Evolutionary conservation across 2,329 filamentous ascomycete species (phyloP).

Genomic region (Fusarium virguliforme): DNA sequence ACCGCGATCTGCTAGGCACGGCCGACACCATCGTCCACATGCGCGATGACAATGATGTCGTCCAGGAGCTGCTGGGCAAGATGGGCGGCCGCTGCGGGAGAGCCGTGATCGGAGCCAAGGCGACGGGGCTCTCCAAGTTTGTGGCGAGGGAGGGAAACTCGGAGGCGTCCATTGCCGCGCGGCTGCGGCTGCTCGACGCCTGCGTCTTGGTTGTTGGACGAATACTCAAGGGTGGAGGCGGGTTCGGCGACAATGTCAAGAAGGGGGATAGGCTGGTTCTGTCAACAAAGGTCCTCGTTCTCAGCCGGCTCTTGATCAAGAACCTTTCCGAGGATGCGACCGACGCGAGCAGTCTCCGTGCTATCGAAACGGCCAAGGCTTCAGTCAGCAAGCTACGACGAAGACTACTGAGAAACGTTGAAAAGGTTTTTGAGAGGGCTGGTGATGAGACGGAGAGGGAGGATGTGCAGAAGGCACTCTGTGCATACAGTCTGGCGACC

Average conservation of each 20-base stretch:
- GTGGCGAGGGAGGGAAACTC: constrained; percentile 50
- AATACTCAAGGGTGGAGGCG: constrained; percentile 62
- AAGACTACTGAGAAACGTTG: constrained; percentile 77
- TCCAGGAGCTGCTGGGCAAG: constrained; percentile 79
- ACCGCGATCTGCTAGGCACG: constrained; percentile 91
- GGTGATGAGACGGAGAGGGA: constrained; percentile 66
- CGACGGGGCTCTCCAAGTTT: constrained; percentile 69
- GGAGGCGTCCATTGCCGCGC: constrained; percentile 58
- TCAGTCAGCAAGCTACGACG: constrained; percentile 74
- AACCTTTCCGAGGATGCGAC: constrained; percentile 71
- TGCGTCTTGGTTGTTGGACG: constrained; percentile 67
- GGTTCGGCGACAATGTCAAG: constrained; percentile 51
- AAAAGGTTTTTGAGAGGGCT: constrained; percentile 77
- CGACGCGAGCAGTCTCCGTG: constrained; percentile 55
- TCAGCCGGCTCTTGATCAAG: constrained; percentile 83
- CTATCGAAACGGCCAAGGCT: constrained; percentile 74
- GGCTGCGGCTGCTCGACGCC: constrained; percentile 66
- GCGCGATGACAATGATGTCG: constrained; percentile 82
- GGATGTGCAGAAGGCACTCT: constrained; percentile 80
- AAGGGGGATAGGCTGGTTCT: constrained; percentile 69
- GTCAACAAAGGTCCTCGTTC: constrained; percentile 80
- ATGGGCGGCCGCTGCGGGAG: constrained; percentile 87
- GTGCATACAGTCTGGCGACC: constrained; percentile 85
- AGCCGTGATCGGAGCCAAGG: constrained; percentile 77
- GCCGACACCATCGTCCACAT: constrained; percentile 95